A percentile compares a stretch with the other conserved stretches of the same genome.
phyloP scores from a whole-genome alignment of 306 rosid species.

The Alnus glutinosa region DNA sequence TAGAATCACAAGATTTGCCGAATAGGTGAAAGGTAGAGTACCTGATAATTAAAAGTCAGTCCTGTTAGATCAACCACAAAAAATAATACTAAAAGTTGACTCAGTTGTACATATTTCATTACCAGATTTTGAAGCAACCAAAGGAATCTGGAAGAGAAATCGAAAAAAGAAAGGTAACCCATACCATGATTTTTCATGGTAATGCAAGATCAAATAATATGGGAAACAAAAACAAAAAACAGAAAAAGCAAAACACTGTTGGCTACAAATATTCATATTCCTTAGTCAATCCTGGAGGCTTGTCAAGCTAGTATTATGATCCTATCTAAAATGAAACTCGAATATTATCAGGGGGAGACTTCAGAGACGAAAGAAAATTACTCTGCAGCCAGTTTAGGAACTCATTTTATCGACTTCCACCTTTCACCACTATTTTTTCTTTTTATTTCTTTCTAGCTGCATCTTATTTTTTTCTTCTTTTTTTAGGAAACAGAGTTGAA shows the following conservation, averaged over 20 bases:
- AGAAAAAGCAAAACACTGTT: neutral
- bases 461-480: too few species aligned
- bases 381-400: neutral
- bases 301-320: neutral
- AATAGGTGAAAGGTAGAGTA: constrained; percentile 75
- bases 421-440: neutral
- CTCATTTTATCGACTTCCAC: neutral
- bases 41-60: constrained; percentile 53
- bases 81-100: constrained; percentile 20
- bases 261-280: neutral
- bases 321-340: neutral
- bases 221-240: neutral
- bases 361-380: neutral
- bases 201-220: neutral
- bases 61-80: constrained; percentile 41
- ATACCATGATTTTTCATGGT: neutral
- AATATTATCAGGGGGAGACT: neutral
- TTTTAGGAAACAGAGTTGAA: too few species aligned
- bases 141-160: neutral
- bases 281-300: neutral
- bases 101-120: neutral
- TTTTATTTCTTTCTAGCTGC: too few species aligned
- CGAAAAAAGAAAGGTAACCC: neutral
- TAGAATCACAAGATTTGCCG: constrained; percentile 79
- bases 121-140: too few species aligned